Evolutionary conservation across 306 rosid genomes (phyloP).

Genomic region (Cucumis sativus): Cucumber_9930_V3 NC_026661.2:18926001-18926500

Average conservation of each 20-base stretch:
- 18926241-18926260: neutral
- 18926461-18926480: conserved; percentile 2
- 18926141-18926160: neutral
- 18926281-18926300: conserved; percentile 21
- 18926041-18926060: conserved; percentile 36
- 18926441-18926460: neutral
- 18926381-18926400: neutral
- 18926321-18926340: neutral
- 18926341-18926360: neutral
- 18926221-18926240: conserved; percentile 12
- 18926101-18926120: conserved; percentile 23
- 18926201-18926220: conserved; percentile 77
- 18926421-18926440: neutral
- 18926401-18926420: conserved; percentile 1
- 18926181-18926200: neutral
- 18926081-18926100: conserved; percentile 32
- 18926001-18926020: conserved; percentile 75
- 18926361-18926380: neutral
- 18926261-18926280: conserved; percentile 16
- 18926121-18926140: conserved; percentile 40
- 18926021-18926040: conserved; percentile 87
- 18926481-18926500: neutral
- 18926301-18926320: conserved; percentile 3
- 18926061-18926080: conserved; percentile 52
- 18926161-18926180: neutral